Base-by-base conservation (phyloP, 805 yeast species). In the Ogataea haglerorum region DNA sequence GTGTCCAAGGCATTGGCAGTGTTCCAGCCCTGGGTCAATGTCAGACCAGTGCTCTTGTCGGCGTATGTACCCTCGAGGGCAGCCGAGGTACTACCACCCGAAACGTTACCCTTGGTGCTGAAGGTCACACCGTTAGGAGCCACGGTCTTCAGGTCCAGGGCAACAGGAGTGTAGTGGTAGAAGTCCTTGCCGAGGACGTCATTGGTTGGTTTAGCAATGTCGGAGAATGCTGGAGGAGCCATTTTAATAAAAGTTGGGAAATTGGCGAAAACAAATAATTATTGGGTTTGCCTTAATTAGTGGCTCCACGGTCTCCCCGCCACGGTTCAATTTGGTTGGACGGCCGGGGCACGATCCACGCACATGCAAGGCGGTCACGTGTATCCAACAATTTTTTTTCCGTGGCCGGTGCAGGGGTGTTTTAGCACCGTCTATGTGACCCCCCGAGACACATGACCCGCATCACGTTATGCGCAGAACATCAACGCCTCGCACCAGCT, bases 1-100 rank as follows among this genome's bases (percentile, higher is more conserved):
- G 98, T 86, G 75, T 80, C 84, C 64, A 93, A 74, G 52, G 84
- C 77, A 69, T 91, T 91, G 68, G 95, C 83, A 58, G 95, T 87
- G 73, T 90, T 83, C 96, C 98, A 90, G 64, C 96, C 96, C 76
- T 93, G 98, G 56, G 96, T 89, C 63, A 93, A 73, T 52, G 96
- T 80, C 61, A 93, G 75, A 51, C 97, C 97, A 48, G 93, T 74
- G 49, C 89, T 76, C 76, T 88, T 88, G 80, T 93, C 99, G 48
- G 85, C 70, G 76, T 83, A 86, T 75, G 86, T 88, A 58, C 95
- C 85, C 71, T 93, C 98, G 45, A 93, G 72, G 61, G 84, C 79
- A 56, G 95, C 95, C 49, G 90, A 80, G 56, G 93, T 80, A 56
- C 95, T 72, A 63, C 85, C 82, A 62, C 81, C 86, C 59, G 82